Base-by-base conservation (phyloP, 768 basidiomycete genomes). In the Chiua virens region DNA sequence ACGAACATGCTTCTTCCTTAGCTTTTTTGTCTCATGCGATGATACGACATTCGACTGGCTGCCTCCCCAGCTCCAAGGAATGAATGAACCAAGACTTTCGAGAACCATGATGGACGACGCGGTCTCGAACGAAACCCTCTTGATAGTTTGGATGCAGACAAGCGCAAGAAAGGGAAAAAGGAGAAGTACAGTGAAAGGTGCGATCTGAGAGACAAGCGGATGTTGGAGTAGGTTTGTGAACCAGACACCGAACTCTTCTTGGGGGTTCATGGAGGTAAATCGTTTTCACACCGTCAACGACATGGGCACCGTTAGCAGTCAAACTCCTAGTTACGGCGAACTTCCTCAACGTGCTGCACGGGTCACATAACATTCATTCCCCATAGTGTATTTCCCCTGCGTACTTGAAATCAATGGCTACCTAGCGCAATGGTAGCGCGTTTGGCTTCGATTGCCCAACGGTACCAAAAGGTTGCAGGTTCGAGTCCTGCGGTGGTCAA, bases 381-480 rank as follows among this genome's bases (percentile, higher is more conserved):
- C 13, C 7, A 2, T 38, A 4, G 20, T 45, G 1, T 39, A 34
- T 22, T 14, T 5, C 8, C 0, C 0, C 3, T 1, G 0, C 0
- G 0, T 1, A 41, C 17, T 11, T n/a, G 6, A 0, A 17, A 2
- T 11, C 7, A 44, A 74, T 70, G 84, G 82, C 80, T 84, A 81
- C 85, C 85, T 89, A 75, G 87, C 87, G 85, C 87, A 89, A 89
- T 89, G 87, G 87, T 88, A 89, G 87, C 87, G 87, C 87, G 86
- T 89, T 87, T 89, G 87, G 87, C 87, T 89, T 89, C 87, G 86
- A 87, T 79, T 62, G 83, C 82, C 75, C 57, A 71, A 73, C 71
- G 82, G 74, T 56, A 90, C 87, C 88, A 89, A 88, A 86, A 89
- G 89, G 88, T 85, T 90, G 88, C 87, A 90, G 88, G 89, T 90